Conservation (phyloP, 1,284 basidiomycete genomes). For the Ustilago trichophora region DNA sequence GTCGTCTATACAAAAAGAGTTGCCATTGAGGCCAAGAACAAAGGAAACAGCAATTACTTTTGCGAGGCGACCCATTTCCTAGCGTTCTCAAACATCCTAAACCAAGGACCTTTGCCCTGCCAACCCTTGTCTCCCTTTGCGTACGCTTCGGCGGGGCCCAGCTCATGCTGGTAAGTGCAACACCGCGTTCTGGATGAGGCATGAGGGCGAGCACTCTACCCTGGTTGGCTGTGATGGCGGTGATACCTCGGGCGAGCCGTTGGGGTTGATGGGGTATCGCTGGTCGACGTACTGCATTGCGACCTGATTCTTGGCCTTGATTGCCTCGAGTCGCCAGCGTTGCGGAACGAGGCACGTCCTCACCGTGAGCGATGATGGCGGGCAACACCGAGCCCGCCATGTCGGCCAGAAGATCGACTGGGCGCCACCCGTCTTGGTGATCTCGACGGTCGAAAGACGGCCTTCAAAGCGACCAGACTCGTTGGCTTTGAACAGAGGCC, state of each 20-base stretch:
- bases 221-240: conserved; percentile 84
- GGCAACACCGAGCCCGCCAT: conserved; percentile 89
- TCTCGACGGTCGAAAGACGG: conserved; percentile 80
- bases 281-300: conserved; percentile 60
- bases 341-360: conserved; percentile 82
- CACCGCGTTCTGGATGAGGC: conserved; percentile 74
- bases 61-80: conserved; percentile 67
- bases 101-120: conserved; percentile 86
- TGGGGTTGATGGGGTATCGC: conserved; percentile 76
- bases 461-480: conserved; percentile 89
- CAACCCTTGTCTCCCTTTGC: conserved; percentile 32
- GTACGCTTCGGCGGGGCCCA: conserved; percentile 59
- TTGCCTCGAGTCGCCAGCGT: conserved; percentile 24
- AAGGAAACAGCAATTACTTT: no score
- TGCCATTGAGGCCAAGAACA: no score
- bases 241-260: conserved; percentile 85
- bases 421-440: conserved; percentile 69
- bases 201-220: conserved; percentile 92
- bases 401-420: conserved; percentile 84
- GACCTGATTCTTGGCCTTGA: conserved; percentile 37
- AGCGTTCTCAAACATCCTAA: conserved; percentile 91
- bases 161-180: conserved; percentile 62
- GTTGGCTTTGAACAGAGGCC: conserved; percentile 93
- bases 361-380: conserved; percentile 94
- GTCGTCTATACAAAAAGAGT: no score